Conservation (phyloP, 306 rosid genomes). For the Cicer chorassanicum region DNA sequence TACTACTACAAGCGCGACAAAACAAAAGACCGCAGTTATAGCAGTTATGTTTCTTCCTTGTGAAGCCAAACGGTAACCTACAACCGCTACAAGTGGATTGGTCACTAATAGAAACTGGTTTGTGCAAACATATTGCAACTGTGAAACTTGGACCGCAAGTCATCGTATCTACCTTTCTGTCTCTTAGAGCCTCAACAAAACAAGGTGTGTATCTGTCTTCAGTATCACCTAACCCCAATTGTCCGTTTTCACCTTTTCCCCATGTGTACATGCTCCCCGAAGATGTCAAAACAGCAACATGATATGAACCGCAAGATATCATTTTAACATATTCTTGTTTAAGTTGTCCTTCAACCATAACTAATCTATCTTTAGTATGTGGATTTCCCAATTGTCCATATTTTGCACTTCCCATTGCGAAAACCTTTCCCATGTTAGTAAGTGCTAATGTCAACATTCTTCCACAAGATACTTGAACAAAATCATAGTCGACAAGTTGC, state of each 20-base stretch:
- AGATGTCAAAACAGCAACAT: constrained; percentile 74
- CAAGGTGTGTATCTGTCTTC: constrained; percentile 68
- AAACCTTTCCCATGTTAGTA: constrained; percentile 70
- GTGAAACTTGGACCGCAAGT: constrained; percentile 76
- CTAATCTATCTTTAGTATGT: constrained; percentile 58
- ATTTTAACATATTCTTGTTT: constrained; percentile 76
- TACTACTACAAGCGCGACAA: constrained; percentile 70
- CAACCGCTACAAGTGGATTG: constrained; percentile 80
- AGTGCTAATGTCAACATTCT: constrained; percentile 78
- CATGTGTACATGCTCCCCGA: constrained; percentile 71
- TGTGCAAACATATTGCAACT: constrained; percentile 81
- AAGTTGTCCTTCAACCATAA: constrained; percentile 71
- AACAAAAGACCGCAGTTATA: constrained; percentile 82
- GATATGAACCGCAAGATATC: constrained; percentile 73
- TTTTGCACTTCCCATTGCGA: constrained; percentile 70
- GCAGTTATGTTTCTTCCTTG: constrained; percentile 85
- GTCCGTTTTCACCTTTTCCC: constrained; percentile 81
- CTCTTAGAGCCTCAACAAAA: constrained; percentile 68
- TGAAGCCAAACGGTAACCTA: constrained; percentile 75
- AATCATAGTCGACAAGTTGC: constrained; percentile 73
- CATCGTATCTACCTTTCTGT: constrained; percentile 69
- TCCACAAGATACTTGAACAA: constrained; percentile 86
- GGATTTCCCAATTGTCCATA: constrained; percentile 84
- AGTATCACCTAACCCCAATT: constrained; percentile 76
- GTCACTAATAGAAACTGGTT: constrained; percentile 68